These are phyloP conservation scores for Canavalia ensiformis DNA, from an alignment of 306 rosid genomes.

Conservation along the genomic window DNA sequence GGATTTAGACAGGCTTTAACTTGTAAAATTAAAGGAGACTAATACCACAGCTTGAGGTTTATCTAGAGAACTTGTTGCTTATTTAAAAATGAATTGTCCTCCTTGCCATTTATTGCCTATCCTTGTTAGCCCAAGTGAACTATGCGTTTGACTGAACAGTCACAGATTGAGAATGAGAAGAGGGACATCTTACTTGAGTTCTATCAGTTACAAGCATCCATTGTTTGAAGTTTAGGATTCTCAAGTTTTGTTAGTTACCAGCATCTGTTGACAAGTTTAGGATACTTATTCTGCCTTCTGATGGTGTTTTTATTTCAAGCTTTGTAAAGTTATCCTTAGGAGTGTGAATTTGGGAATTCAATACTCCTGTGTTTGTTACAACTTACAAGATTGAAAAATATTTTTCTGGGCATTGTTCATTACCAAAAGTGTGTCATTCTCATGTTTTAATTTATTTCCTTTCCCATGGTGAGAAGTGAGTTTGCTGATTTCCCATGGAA, in stretches of 20 bases:
- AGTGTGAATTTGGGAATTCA: not conserved
- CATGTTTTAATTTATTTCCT: not conserved
- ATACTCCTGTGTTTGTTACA: not conserved
- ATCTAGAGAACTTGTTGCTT: constrained; percentile 30
- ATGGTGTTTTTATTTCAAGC: not conserved
- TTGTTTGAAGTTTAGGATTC: not conserved
- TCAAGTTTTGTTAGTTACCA: not conserved
- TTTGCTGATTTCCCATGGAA: not conserved
- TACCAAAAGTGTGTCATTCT: not conserved
- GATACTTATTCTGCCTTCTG: not conserved
- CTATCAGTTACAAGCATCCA: not conserved
- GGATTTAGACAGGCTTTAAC: not conserved
- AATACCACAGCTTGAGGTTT: constrained; percentile 2
- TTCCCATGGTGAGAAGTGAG: not conserved
- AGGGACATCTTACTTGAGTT: not conserved
- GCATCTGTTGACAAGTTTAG: not conserved
- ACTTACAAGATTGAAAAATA: not conserved
- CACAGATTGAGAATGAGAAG: not conserved
- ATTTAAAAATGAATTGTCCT: constrained; percentile 9
- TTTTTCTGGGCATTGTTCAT: not conserved
- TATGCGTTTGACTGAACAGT: not conserved
- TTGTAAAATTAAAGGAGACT: not conserved
- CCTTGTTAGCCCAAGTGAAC: constrained; percentile 25
- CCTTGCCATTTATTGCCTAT: constrained; percentile 8
- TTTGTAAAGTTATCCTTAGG: not conserved